Percentiles rank a stretch among this genome's conserved stretches.
Evolutionary conservation across 2,329 filamentous ascomycete species (phyloP).

Genomic region (Fusarium vanettenii): DNA sequence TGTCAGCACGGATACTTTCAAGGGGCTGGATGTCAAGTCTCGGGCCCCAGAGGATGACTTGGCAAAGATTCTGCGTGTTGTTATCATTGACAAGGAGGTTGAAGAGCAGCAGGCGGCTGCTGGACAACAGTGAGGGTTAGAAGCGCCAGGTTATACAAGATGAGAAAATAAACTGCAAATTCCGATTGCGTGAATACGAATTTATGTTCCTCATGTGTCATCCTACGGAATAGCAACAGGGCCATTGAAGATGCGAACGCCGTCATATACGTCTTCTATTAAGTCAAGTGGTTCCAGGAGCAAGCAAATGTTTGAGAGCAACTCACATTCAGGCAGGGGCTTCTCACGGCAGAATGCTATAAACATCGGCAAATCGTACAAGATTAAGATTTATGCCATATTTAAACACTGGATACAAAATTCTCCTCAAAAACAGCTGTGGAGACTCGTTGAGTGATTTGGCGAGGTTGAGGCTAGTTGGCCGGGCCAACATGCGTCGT

Average conservation of each 20-base stretch:
- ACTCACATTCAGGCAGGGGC: not conserved
- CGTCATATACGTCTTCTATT: not conserved
- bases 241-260: accelerated
- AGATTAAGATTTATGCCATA: not conserved
- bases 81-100: constrained; percentile 28
- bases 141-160: no score
- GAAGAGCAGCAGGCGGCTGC: constrained; percentile 12
- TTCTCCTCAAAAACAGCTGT: not conserved
- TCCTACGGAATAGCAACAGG: accelerated
- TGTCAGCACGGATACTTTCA: constrained; percentile 19
- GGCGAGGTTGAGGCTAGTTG: not conserved
- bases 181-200: not conserved
- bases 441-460: not conserved
- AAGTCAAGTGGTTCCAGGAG: not conserved
- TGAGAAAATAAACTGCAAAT: not conserved
- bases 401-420: not conserved
- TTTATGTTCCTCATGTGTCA: no score
- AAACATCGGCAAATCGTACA: not conserved
- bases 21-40: constrained; percentile 15
- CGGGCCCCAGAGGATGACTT: constrained; percentile 10
- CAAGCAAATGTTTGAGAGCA: not conserved
- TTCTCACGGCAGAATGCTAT: not conserved
- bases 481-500: not conserved
- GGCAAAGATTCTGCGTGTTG: constrained; percentile 16
- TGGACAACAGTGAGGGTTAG: not conserved